Conservation (phyloP, 2,329 filamentous ascomycete genomes). For the Paraconiothyrium sp. region DNA sequence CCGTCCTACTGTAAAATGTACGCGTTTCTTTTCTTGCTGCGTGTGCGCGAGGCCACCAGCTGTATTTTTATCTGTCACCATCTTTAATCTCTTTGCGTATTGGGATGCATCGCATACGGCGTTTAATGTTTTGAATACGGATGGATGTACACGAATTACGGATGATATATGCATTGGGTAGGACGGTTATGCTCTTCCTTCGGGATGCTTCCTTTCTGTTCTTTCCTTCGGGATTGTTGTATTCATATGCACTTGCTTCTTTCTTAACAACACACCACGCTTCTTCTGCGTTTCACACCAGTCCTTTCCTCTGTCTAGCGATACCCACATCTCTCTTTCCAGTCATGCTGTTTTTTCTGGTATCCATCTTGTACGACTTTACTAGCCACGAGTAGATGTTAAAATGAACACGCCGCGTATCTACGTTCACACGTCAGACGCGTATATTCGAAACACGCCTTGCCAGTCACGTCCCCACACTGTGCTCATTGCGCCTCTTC, state of each 20-base stretch:
- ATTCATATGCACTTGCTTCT: constrained; percentile 2
- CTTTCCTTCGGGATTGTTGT: background rate
- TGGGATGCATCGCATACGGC: constrained; percentile 3
- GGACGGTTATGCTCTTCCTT: background rate
- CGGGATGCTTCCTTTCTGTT: background rate
- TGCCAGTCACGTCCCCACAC: background rate
- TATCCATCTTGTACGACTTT: background rate
- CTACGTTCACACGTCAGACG: background rate
- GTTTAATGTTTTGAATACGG: background rate
- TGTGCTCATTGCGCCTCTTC: constrained; percentile 5
- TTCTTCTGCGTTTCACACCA: background rate
- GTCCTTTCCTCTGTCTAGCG: background rate
- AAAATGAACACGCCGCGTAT: background rate
- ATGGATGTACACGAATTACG: background rate
- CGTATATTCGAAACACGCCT: background rate
- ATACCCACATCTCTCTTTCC: constrained; percentile 1
- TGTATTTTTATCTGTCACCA: constrained; percentile 4
- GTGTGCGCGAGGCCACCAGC: constrained; percentile 8
- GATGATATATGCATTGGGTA: constrained; percentile 4
- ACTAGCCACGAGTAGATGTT: background rate
- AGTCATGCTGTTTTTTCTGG: background rate
- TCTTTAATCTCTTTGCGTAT: background rate
- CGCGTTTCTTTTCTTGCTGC: constrained; percentile 7
- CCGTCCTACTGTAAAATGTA: background rate
- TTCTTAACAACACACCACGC: background rate